Conservation (phyloP, 164 flowering plant genomes). For the Paratinospora sagittata region DNA sequence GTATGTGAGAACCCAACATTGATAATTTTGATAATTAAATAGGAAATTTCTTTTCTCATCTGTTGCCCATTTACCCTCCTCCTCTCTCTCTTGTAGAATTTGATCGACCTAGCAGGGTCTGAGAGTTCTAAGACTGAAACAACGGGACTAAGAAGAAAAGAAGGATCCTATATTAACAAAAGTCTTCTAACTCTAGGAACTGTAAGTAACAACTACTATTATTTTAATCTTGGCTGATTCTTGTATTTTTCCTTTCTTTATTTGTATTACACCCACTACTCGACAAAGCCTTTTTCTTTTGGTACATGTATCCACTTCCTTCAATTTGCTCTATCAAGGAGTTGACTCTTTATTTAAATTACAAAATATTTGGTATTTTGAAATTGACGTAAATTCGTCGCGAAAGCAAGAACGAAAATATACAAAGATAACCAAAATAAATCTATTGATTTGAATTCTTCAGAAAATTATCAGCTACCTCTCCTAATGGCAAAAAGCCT, state of each 20-base stretch:
- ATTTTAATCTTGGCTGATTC: not conserved
- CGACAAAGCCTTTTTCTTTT: too few species aligned
- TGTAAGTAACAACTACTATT: slow-evolving; percentile 36
- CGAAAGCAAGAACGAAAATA: too few species aligned
- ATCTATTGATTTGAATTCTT: too few species aligned
- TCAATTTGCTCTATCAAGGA: too few species aligned
- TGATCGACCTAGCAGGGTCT: slow-evolving; percentile 98
- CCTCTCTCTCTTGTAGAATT: slow-evolving; percentile 44
- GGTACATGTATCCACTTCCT: too few species aligned
- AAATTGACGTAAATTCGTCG: too few species aligned
- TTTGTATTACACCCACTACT: not conserved
- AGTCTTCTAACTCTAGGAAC: slow-evolving; percentile 99
- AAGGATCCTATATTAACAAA: slow-evolving; percentile 96
- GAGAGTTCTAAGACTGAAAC: slow-evolving; percentile 99
- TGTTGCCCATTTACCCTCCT: not conserved
- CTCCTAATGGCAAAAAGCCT: too few species aligned
- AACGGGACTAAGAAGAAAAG: slow-evolving; percentile 94
- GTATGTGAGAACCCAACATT: slow-evolving; percentile 36
- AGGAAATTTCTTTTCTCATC: not conserved
- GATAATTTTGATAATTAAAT: not conserved
- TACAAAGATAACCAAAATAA: too few species aligned
- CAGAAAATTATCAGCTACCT: too few species aligned
- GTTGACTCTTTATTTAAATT: not conserved
- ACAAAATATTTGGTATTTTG: not conserved
- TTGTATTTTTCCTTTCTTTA: not conserved